Evolutionary conservation across 768 basidiomycete genomes (phyloP).

Genomic region (Tricholomella constricta): DNA sequence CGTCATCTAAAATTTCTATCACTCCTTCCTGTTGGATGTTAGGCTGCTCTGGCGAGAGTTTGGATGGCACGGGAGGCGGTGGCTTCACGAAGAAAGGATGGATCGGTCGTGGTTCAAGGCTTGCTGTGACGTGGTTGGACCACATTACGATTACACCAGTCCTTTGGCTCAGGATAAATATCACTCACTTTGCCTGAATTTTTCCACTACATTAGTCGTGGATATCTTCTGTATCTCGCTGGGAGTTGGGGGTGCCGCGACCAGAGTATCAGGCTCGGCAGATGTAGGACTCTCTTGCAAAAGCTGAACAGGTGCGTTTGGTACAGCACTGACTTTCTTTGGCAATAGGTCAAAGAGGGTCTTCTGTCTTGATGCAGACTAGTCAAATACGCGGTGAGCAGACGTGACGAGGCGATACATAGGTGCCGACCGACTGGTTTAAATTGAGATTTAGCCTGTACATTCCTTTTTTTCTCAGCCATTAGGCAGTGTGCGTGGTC

Average conservation of each 20-base stretch:
- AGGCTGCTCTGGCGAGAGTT: no score
- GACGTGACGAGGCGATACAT: neutral
- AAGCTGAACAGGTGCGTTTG: neutral
- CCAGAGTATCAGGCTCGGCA: neutral
- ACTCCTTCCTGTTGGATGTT: neutral
- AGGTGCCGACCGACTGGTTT: conserved; percentile 28
- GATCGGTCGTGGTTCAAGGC: conserved; percentile 16
- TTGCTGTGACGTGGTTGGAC: conserved; percentile 2
- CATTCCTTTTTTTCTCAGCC: conserved; percentile 26
- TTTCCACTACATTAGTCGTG: conserved; percentile 8
- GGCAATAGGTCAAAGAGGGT: conserved; percentile 44
- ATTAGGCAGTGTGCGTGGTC: conserved; percentile 13
- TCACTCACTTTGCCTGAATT: conserved; percentile 11
- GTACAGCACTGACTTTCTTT: conserved; percentile 13
- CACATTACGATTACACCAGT: neutral
- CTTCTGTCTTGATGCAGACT: conserved; percentile 33
- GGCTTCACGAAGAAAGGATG: conserved; percentile 20
- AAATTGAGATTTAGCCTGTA: conserved; percentile 20
- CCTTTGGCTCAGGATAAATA: no score
- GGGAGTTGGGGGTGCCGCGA: neutral
- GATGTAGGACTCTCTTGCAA: neutral
- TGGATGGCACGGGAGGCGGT: neutral
- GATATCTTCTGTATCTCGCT: neutral
- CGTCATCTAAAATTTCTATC: conserved; percentile 14
- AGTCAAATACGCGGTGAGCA: conserved; percentile 4